Evolutionary conservation across 2,329 filamentous ascomycete genomes (phyloP), one percentile per base, ranked within the genome.

Genomic region (Colletotrichum chlorophyti): DNA sequence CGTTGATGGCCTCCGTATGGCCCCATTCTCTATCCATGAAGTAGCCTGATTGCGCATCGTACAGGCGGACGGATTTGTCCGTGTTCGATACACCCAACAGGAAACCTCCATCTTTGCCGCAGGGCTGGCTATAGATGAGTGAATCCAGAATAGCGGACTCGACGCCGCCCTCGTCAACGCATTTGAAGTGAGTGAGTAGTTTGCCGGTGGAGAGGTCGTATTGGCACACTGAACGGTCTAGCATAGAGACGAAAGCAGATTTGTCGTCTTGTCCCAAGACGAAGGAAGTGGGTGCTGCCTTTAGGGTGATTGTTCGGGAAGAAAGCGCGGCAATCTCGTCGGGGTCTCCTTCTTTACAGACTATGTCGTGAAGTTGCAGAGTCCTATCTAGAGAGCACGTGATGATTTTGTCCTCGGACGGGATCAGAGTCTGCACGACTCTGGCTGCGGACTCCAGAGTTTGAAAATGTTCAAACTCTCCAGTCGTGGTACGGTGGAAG

Each of bases 41-140:
- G 2, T 79, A 76, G 8, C 94, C 93, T 37, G 85, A 87, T 61
- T 89, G 87, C 26, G 86, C 80, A 65, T 97, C 91, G 67, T 99
- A 99, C 14, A 99, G 78, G 31, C 95, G 83, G 53, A 99, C 89
- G 1, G 95, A 98, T 71, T 98, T 99, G 73, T 99, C 95, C 1
- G 91, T 97, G 65, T 93, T 93, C 8, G 94, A 97, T 10, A 95
- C 83, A n/a, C 92, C 93, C 15, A 95, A 82, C 48, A 99, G 81
- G 47, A 96, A 83, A 24, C 87, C 84, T 3, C 82, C 74, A 35
- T 78, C 86, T 70, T 72, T 80, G 40, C 74, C 83, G 73, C 61
- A 81, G 72, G 66, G 86, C 75, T 69, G 86, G 66, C 70, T 86
- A 55, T 88, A 85, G 2, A 86, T 86, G 26, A 99, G 80, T 1